Evolutionary conservation across 352 stramenopile genomes (phyloP).

Genomic region (Pythium rhizo-oryzae): DNA sequence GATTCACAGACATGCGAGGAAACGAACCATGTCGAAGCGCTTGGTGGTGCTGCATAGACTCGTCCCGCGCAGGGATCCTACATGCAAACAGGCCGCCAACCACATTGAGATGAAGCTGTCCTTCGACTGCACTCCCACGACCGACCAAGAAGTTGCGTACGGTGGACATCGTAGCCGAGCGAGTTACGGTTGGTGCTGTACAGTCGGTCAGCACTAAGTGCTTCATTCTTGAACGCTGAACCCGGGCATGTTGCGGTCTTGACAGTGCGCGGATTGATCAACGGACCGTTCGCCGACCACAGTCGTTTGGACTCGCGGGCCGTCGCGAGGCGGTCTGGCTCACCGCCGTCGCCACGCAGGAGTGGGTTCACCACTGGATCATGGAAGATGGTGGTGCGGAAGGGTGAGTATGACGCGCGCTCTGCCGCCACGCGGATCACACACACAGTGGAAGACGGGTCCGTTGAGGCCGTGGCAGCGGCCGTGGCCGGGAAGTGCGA

Average conservation of each 20-base stretch:
- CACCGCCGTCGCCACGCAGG: conserved; percentile 41
- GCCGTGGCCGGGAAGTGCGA: conserved; percentile 11
- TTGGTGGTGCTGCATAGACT: conserved; percentile 71
- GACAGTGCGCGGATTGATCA: conserved; percentile 47
- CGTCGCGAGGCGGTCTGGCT: conserved; percentile 34
- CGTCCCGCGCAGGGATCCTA: conserved; percentile 63
- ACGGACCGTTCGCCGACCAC: conserved; percentile 49
- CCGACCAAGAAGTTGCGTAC: conserved; percentile 35
- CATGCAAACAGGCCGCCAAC: too few relatives aligned
- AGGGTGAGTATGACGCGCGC: conserved; percentile 47
- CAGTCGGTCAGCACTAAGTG: conserved; percentile 58
- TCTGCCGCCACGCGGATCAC: conserved; percentile 26
- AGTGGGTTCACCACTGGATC: conserved; percentile 51
- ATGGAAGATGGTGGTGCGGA: conserved; percentile 70
- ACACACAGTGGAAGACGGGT: conserved; percentile 6
- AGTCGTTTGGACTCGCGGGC: conserved; percentile 52
- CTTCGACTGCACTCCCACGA: too few relatives aligned
- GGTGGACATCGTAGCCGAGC: conserved; percentile 69
- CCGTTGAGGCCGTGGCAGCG: conserved; percentile 1
- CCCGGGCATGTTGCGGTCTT: conserved; percentile 59
- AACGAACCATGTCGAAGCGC: conserved; percentile 46
- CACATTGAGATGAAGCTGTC: too few relatives aligned
- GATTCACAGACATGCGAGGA: neutral
- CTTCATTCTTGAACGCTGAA: conserved; percentile 68
- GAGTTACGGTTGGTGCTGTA: conserved; percentile 64